A percentile compares a stretch with the other conserved stretches of the same genome.
Conservation (phyloP, 2,329 filamentous ascomycete species). For the Amesomyces nigricolor region DNA sequence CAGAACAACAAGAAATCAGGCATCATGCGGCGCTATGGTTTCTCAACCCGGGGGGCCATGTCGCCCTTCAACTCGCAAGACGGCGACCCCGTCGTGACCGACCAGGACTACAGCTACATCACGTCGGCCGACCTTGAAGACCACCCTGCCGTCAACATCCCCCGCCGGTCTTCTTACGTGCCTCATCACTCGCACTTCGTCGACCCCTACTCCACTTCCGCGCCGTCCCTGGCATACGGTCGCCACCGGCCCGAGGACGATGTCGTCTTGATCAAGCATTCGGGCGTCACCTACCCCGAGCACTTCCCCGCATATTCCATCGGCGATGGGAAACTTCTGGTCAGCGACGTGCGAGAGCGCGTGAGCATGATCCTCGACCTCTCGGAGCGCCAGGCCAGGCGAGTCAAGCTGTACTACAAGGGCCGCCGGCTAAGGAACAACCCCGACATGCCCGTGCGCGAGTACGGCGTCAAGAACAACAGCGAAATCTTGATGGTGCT, state of each 20-base stretch:
- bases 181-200: conserved; percentile 10
- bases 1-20: conserved; percentile 24
- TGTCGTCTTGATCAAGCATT: conserved; percentile 63
- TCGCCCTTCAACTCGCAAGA: conserved; percentile 48
- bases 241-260: conserved; percentile 46
- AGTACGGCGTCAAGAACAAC: conserved; percentile 57
- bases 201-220: conserved; percentile 20
- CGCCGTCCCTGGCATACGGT: conserved; percentile 30
- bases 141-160: conserved; percentile 30
- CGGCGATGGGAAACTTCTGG: conserved; percentile 63
- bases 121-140: conserved; percentile 66
- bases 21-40: conserved; percentile 50
- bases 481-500: conserved; percentile 57
- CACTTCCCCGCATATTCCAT: conserved; percentile 73
- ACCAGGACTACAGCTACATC: conserved; percentile 76
- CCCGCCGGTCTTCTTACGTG: conserved; percentile 27
- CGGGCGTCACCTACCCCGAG: conserved; percentile 59
- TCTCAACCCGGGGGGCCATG: conserved; percentile 39
- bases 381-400: conserved; percentile 43
- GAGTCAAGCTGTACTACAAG: conserved; percentile 68
- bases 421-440: conserved; percentile 66
- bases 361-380: conserved; percentile 61
- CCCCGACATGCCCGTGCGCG: conserved; percentile 48
- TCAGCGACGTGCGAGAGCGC: conserved; percentile 62
- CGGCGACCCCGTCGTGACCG: conserved; percentile 58